These are phyloP conservation scores for Arthromyces matolae DNA, from an alignment of 768 basidiomycete species.

Conservation along the genomic window DNA sequence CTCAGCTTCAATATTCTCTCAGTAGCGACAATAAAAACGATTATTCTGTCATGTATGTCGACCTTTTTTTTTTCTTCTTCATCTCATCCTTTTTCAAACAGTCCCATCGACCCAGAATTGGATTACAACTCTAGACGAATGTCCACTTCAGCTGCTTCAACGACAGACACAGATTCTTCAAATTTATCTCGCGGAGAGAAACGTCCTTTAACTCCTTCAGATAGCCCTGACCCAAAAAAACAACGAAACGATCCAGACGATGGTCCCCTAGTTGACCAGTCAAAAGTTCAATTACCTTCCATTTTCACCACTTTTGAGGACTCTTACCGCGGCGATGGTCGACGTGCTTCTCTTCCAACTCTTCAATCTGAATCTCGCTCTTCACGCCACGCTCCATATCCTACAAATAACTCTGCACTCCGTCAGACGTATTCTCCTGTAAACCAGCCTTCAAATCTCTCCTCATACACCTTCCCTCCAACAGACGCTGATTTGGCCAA, in stretches of 20 bases:
- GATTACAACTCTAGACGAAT: constrained; percentile 68
- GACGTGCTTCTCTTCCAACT: constrained; percentile 25
- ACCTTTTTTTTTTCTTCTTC: background rate
- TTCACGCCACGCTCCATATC: constrained; percentile 59
- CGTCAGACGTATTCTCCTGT: constrained; percentile 47
- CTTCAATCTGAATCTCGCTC: too few species aligned
- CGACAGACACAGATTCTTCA: constrained; percentile 64
- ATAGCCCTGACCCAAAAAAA: constrained; percentile 54
- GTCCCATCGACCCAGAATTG: constrained; percentile 31
- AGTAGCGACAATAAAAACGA: constrained; percentile 41
- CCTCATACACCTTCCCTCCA: constrained; percentile 56
- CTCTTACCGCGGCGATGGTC: constrained; percentile 48
- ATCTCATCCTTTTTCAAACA: constrained; percentile 6
- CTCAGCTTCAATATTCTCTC: constrained; percentile 58
- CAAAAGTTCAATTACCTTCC: constrained; percentile 72
- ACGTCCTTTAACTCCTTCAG: constrained; percentile 50
- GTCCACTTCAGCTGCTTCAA: constrained; percentile 72
- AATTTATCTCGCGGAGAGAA: constrained; percentile 59
- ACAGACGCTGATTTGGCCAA: constrained; percentile 37
- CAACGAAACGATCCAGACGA: constrained; percentile 38
- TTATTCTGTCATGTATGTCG: constrained; percentile 41
- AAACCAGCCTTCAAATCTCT: constrained; percentile 37
- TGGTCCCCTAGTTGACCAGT: too few species aligned
- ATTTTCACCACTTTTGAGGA: constrained; percentile 71
- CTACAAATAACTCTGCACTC: constrained; percentile 40